Conservation (phyloP, 805 yeast genomes). For the Kodamaea leandrae region DNA sequence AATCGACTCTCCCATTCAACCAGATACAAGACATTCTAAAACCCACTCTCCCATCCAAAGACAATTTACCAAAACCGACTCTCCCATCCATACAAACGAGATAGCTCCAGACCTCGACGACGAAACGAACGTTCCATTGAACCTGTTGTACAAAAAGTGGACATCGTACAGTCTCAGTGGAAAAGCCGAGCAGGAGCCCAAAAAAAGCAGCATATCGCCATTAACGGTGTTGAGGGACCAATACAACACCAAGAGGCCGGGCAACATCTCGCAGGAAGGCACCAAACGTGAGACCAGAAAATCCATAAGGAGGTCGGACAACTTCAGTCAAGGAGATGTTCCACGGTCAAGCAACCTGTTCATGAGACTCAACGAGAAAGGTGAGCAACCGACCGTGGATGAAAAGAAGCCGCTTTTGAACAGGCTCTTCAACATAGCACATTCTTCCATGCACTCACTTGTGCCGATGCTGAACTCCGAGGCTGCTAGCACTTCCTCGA, state of each 20-base stretch:
- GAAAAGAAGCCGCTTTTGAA: constrained; percentile 3
- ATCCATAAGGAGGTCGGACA: too few species aligned
- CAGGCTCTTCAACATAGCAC: constrained; percentile 16
- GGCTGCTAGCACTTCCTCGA: constrained; percentile 5
- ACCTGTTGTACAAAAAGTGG: not conserved
- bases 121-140: too few species aligned
- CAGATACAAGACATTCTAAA: too few species aligned
- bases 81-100: too few species aligned
- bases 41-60: too few species aligned
- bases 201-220: constrained; percentile 22
- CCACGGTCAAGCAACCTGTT: constrained; percentile 8
- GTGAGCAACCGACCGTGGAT: too few species aligned
- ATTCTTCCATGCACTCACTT: constrained; percentile 17
- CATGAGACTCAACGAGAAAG: not conserved
- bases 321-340: not conserved
- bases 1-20: too few species aligned
- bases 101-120: too few species aligned
- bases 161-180: not conserved
- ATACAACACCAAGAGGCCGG: constrained; percentile 25
- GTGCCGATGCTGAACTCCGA: constrained; percentile 12
- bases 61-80: too few species aligned
- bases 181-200: not conserved
- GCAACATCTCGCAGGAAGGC: not conserved
- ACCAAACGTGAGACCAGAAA: too few species aligned
- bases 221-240: constrained; percentile 27